These are phyloP conservation scores for Thielaviopsis musarum DNA, from an alignment of 2,329 filamentous ascomycete species.

Conservation along the genomic window DNA sequence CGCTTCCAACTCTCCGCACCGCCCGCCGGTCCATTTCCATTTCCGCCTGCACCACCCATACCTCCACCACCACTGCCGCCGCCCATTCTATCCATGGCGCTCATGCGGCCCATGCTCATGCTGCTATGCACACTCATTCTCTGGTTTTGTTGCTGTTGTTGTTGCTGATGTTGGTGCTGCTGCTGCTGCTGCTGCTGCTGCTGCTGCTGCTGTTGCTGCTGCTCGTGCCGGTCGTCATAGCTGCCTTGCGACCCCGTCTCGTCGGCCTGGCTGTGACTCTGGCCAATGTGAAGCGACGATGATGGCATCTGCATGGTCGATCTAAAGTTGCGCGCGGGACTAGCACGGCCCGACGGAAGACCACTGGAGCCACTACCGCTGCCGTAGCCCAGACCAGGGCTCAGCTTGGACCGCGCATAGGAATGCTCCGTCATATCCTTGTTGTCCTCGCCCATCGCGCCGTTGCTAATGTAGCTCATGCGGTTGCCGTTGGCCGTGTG, in stretches of 20 bases:
- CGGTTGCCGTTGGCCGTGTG: constrained; percentile 28
- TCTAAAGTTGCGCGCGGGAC: constrained; percentile 39
- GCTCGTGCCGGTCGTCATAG: constrained; percentile 2
- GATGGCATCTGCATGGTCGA: constrained; percentile 16
- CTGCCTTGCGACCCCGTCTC: constrained; percentile 8
- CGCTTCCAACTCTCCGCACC: constrained; percentile 89
- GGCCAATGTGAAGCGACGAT: constrained; percentile 2
- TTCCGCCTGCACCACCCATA: not conserved
- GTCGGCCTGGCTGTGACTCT: constrained; percentile 1
- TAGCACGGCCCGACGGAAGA: constrained; percentile 38
- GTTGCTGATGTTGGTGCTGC: not conserved
- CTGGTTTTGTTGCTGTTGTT: no score
- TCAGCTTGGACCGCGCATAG: constrained; percentile 34
- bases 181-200: not conserved
- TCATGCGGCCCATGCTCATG: not conserved
- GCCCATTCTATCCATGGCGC: not conserved
- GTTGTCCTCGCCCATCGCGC: constrained; percentile 51
- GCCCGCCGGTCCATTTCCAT: constrained; percentile 1
- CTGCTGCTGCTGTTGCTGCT: not conserved
- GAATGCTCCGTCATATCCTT: constrained; percentile 35
- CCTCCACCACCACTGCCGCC: constrained; percentile 1
- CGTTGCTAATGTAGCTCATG: constrained; percentile 44
- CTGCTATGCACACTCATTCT: not conserved
- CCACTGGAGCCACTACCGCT: constrained; percentile 13
- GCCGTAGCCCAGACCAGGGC: constrained; percentile 34